Base-by-base conservation (phyloP, 2,329 filamentous ascomycete species). In the Aspergillus jensenii region DNA sequence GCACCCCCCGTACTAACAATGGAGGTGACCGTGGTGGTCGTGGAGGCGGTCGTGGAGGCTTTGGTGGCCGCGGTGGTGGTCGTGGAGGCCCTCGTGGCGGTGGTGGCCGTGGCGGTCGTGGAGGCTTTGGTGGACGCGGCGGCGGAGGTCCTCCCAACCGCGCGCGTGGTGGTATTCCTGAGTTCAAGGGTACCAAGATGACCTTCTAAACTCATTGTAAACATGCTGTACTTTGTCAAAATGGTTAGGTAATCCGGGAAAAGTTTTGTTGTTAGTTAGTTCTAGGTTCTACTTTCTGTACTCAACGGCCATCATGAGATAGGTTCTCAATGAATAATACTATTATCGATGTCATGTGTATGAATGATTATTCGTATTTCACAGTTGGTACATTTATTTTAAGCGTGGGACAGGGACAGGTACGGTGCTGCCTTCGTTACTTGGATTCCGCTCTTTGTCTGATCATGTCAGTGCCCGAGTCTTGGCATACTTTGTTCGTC, bases 131-230 rank as follows among this genome's bases (percentile, higher is more conserved):
- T 45, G 77, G 75, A 62, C 77, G 83, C 63, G 79, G 83, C 63
- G 81, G 84, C 55, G 75, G 78, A 60, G 74, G 80, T 60, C 75
- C 78, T 61, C 74, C 78, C 52, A 78, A 74, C 67, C 81, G 78
- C 65, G 81, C 78, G 69, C 74, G 78, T 58, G 79, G 82, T 33
- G 84, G 84, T 69, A 78, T 87, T 68, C 82, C 85, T 59, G 84
- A 87, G 72, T 91, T 89, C 81, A 81, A 86, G 77, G 91, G 91
- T 77, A 89, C 86, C 81, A 95, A 93, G 87, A 87, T 86, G 73
- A 90, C 86, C 64, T 91, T 91, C 74, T 80, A 79, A 70, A 59
- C 70, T 27, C 31, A 17, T 46, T 27, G 12, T 21, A 43, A 23
- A 40, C 40, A 48, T 33, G 21, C n/a, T 47, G 21, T 37, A 35